These are phyloP conservation scores for Phialemonium atrogriseum DNA, from an alignment of 2,329 filamentous ascomycete genomes.

Conservation along the genomic window DNA sequence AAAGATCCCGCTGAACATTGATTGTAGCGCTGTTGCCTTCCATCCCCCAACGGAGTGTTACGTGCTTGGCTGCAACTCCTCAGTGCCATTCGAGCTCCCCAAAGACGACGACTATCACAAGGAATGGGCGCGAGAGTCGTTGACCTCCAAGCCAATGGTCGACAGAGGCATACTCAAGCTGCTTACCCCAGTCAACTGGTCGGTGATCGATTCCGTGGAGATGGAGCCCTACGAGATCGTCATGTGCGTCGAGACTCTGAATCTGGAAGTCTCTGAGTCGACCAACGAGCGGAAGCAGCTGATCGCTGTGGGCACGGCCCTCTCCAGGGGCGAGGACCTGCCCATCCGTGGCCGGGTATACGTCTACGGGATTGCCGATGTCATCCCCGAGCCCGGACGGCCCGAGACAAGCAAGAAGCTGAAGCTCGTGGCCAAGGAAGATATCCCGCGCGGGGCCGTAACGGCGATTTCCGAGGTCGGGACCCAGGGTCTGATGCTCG, in stretches of 20 bases:
- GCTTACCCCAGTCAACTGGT: conserved; percentile 68
- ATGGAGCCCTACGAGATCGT: conserved; percentile 70
- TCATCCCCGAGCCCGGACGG: conserved; percentile 79
- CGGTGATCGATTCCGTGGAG: conserved; percentile 65
- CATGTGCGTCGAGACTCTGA: conserved; percentile 73
- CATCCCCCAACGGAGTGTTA: conserved; percentile 70
- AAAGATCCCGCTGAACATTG: conserved; percentile 61
- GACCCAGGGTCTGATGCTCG: conserved; percentile 79
- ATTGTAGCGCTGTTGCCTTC: conserved; percentile 67
- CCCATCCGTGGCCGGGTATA: conserved; percentile 78
- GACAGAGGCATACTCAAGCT: conserved; percentile 70
- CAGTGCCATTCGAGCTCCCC: conserved; percentile 70
- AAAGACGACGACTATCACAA: conserved; percentile 78
- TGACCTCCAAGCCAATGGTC: conserved; percentile 54
- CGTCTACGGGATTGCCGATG: conserved; percentile 84
- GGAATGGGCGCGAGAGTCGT: conserved; percentile 70
- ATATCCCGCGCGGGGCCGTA: conserved; percentile 84
- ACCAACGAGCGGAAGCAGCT: conserved; percentile 80
- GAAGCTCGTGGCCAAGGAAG: conserved; percentile 80
- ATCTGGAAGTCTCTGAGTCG: conserved; percentile 82
- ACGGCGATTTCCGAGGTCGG: conserved; percentile 80
- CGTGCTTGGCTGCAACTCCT: conserved; percentile 61
- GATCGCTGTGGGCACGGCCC: conserved; percentile 75
- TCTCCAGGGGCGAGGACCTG: conserved; percentile 84
- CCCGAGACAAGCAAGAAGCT: conserved; percentile 81